These are phyloP conservation scores for Lachnellula occidentalis DNA, from an alignment of 2,329 filamentous ascomycete genomes.

Conservation along the genomic window DNA sequence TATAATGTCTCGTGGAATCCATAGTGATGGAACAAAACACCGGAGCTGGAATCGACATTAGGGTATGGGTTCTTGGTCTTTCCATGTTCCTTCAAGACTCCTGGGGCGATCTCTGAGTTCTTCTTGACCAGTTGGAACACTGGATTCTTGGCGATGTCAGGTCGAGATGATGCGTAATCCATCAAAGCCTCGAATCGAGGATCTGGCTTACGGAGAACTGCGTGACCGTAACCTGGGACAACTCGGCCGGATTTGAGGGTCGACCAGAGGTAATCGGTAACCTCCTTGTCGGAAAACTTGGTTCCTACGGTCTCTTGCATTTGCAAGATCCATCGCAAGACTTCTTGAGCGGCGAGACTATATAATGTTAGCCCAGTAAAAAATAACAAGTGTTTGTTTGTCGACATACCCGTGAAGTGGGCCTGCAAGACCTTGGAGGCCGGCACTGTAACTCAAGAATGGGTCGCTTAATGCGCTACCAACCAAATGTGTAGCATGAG, in stretches of 20 bases:
- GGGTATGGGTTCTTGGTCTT: conserved; percentile 98
- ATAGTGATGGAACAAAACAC: conserved; percentile 96
- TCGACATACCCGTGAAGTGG: conserved; percentile 69
- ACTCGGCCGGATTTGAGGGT: conserved; percentile 92
- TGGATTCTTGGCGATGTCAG: conserved; percentile 79
- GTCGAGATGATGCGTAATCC: conserved; percentile 83
- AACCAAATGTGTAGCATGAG: conserved; percentile 90
- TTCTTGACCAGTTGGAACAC: conserved; percentile 92
- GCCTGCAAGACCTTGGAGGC: conserved; percentile 91
- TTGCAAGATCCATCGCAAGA: conserved; percentile 91
- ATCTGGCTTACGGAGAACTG: conserved; percentile 92
- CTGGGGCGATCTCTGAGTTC: conserved; percentile 86
- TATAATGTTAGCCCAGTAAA: conserved; percentile 1
- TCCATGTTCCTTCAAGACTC: conserved; percentile 87
- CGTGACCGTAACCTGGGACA: conserved; percentile 88
- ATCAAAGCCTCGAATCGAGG: conserved; percentile 95
- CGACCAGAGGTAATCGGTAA: conserved; percentile 85
- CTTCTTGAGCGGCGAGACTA: conserved; percentile 89
- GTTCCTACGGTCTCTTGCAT: conserved; percentile 87
- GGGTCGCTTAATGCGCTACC: conserved; percentile 91
- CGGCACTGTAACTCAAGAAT: conserved; percentile 93
- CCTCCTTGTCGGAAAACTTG: conserved; percentile 72
- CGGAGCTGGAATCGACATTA: conserved; percentile 90
- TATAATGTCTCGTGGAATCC: conserved; percentile 96
- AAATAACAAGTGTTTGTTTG: background rate